Evolutionary conservation across 2,329 filamentous ascomycete genomes (phyloP).

Genomic region (Phyllosticta ampelicida): DNA sequence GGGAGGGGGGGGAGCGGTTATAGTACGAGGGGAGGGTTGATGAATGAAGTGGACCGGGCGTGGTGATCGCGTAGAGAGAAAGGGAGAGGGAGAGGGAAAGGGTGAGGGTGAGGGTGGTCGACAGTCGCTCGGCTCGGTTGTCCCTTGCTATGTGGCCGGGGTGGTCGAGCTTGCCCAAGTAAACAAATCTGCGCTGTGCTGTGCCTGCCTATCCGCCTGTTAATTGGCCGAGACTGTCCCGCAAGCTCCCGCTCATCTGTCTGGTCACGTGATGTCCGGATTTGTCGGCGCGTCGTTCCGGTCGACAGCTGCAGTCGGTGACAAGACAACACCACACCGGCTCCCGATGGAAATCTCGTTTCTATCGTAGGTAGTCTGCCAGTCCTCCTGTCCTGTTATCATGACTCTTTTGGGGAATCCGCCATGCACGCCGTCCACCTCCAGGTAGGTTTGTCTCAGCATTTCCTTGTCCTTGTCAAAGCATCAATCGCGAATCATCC

Average conservation of each 20-base stretch:
- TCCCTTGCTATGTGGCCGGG: background rate
- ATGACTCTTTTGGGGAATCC: no score
- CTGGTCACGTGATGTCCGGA: background rate
- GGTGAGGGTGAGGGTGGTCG: background rate
- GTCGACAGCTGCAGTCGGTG: no score
- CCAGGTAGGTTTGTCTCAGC: background rate
- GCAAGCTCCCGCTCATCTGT: background rate
- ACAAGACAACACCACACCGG: no score
- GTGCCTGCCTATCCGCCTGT: background rate
- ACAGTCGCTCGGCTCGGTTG: background rate
- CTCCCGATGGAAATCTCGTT: no score
- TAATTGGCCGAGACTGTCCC: background rate
- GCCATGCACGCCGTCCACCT: background rate
- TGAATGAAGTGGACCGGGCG: background rate
- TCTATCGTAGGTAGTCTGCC: no score
- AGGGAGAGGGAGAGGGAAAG: background rate
- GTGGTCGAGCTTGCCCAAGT: background rate
- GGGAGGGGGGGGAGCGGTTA: slow-evolving; percentile 7
- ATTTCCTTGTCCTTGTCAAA: background rate
- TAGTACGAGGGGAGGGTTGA: slow-evolving; percentile 3
- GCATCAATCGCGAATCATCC: background rate
- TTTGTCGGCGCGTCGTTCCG: no score
- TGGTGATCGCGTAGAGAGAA: background rate
- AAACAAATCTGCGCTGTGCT: background rate
- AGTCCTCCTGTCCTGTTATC: no score